These are phyloP conservation scores for Diaporthe sp. DNA, from an alignment of 2,329 filamentous ascomycete genomes.

Conservation along the genomic window DNA sequence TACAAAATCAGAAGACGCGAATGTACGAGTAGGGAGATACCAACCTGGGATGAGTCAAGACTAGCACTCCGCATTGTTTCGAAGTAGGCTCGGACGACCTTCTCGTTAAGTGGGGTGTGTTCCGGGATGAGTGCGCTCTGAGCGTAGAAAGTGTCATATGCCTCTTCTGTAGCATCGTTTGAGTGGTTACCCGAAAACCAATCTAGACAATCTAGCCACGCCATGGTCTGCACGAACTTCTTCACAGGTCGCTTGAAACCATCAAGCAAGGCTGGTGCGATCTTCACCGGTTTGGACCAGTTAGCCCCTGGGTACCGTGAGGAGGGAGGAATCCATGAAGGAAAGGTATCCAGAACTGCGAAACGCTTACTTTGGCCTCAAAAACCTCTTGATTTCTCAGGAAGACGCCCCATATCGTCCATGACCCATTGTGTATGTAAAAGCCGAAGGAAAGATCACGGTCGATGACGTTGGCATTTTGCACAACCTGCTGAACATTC, in stretches of 20 bases:
- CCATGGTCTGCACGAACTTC: slow-evolving; percentile 32
- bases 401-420: slow-evolving; percentile 33
- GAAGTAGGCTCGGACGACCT: slow-evolving; percentile 16
- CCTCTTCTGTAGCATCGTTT: slow-evolving; percentile 31
- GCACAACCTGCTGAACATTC: slow-evolving; percentile 17
- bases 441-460: slow-evolving; percentile 31
- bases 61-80: slow-evolving; percentile 6
- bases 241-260: slow-evolving; percentile 32
- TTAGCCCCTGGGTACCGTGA: neutral
- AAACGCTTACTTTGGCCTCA: slow-evolving; percentile 2
- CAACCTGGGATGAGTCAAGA: slow-evolving; percentile 28
- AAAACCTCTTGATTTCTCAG: slow-evolving; percentile 5
- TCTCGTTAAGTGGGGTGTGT: slow-evolving; percentile 10
- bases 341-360: neutral
- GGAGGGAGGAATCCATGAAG: neutral
- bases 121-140: slow-evolving; percentile 35
- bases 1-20: neutral
- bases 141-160: slow-evolving; percentile 33
- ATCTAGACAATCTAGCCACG: slow-evolving; percentile 24
- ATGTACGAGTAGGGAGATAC: no score
- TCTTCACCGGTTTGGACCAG: neutral
- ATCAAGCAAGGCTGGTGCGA: slow-evolving; percentile 12
- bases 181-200: slow-evolving; percentile 34
- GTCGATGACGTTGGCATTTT: slow-evolving; percentile 24
- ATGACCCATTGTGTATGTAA: slow-evolving; percentile 25